phyloP scores from a whole-genome alignment of 1,284 basidiomycete species.

The Kalmanozyma brasiliensis region DNA sequence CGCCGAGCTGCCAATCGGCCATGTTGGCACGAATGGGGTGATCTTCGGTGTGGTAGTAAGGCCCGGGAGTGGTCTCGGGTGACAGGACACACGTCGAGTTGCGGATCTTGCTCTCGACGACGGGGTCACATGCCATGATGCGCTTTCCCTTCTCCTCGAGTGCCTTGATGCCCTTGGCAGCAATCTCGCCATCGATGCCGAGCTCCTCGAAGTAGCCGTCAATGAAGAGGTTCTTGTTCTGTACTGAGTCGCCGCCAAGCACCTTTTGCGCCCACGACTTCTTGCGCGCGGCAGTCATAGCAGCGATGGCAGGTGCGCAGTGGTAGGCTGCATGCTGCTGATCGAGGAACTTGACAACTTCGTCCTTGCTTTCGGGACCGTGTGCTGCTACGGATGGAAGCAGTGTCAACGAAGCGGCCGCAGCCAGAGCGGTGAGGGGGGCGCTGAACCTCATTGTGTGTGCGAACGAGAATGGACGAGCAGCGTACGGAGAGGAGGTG shows the following conservation, averaged over 20 bases:
- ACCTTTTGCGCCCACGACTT: constrained; percentile 61
- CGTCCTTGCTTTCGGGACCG: constrained; percentile 62
- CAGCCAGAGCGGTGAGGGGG: constrained; percentile 31
- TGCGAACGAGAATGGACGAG: constrained; percentile 3
- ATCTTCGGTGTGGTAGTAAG: constrained; percentile 70
- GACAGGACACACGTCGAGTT: constrained; percentile 69
- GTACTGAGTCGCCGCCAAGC: constrained; percentile 55
- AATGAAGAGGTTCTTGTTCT: constrained; percentile 67
- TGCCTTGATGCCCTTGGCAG: constrained; percentile 45
- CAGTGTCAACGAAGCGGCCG: constrained; percentile 35
- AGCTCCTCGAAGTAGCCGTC: constrained; percentile 64
- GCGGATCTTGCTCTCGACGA: constrained; percentile 62
- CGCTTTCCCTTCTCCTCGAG: constrained; percentile 56
- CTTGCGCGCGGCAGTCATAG: constrained; percentile 66
- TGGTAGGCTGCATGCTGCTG: constrained; percentile 67
- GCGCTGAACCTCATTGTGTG: constrained; percentile 41
- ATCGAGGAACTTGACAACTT: constrained; percentile 62
- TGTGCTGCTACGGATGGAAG: constrained; percentile 54
- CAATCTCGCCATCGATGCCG: constrained; percentile 44
- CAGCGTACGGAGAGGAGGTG: background rate
- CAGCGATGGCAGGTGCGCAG: constrained; percentile 68
- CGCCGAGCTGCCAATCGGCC: constrained; percentile 72
- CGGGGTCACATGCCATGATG: constrained; percentile 64
- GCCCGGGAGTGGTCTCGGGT: constrained; percentile 70
- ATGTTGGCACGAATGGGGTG: constrained; percentile 72